phyloP scores from a whole-genome alignment of 805 yeast genomes.

The Spathaspora passalidarum region DNA sequence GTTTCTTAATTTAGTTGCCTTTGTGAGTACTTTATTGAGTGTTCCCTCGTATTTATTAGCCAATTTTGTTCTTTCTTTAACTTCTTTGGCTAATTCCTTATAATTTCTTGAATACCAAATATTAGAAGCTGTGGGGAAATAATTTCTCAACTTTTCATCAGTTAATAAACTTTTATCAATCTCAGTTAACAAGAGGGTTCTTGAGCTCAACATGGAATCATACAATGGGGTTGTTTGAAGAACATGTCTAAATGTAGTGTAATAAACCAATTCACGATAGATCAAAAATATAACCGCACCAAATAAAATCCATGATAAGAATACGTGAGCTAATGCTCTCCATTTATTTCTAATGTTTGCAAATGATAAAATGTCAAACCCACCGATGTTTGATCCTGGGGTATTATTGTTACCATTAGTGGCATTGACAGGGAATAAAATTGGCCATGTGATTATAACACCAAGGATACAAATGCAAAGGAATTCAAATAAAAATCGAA shows the following conservation, averaged over 20 bases:
- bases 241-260: slow-evolving; percentile 69
- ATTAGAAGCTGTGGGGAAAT: slow-evolving; percentile 61
- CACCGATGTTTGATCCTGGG: slow-evolving; percentile 24
- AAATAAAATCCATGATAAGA: slow-evolving; percentile 71
- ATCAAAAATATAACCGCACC: slow-evolving; percentile 63
- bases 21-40: slow-evolving; percentile 56
- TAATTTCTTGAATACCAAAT: slow-evolving; percentile 66
- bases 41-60: slow-evolving; percentile 62
- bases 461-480: slow-evolving; percentile 50
- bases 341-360: slow-evolving; percentile 62
- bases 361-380: slow-evolving; percentile 64
- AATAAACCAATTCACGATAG: slow-evolving; percentile 72
- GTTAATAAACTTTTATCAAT: slow-evolving; percentile 48
- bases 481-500: slow-evolving; percentile 61
- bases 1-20: slow-evolving; percentile 53
- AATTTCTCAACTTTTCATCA: slow-evolving; percentile 49
- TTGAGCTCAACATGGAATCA: slow-evolving; percentile 64
- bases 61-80: slow-evolving; percentile 62
- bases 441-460: slow-evolving; percentile 59
- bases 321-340: slow-evolving; percentile 71
- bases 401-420: slow-evolving; percentile 52
- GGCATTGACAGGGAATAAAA: slow-evolving; percentile 71
- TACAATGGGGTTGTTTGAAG: slow-evolving; percentile 70
- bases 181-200: slow-evolving; percentile 72
- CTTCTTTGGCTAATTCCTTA: slow-evolving; percentile 50